phyloP scores from a whole-genome alignment of 179 eudicot species.

The Amaranthus tricolor region DNA sequence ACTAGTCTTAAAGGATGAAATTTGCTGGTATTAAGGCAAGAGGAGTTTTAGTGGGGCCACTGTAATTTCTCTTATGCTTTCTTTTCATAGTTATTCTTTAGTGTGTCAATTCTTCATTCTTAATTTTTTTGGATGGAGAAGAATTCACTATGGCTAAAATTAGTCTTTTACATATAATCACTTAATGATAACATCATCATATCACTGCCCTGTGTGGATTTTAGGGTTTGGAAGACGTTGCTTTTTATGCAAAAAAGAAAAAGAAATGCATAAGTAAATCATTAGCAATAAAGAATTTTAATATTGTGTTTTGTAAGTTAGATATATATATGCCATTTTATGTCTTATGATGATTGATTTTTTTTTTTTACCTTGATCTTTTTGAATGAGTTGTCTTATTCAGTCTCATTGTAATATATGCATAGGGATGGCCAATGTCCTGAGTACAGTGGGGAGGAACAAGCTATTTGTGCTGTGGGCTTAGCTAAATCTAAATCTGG shows the following conservation, averaged over 20 bases:
- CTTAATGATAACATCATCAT: neutral
- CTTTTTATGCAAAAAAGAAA: neutral
- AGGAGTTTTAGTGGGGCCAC: neutral
- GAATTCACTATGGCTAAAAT: neutral
- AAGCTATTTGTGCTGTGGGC: conserved; percentile 98
- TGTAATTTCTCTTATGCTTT: neutral
- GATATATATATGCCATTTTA: neutral
- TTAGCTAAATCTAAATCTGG: conserved; percentile 84
- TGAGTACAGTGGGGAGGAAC: conserved; percentile 93
- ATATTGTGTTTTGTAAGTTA: neutral
- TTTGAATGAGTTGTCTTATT: conserved; percentile 10
- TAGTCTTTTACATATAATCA: neutral
- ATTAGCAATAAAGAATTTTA: no score
- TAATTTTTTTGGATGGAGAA: neutral
- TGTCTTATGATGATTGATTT: neutral
- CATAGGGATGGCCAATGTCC: conserved; percentile 98
- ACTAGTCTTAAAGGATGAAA: neutral
- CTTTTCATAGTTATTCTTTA: neutral
- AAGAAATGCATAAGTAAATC: neutral
- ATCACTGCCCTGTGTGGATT: neutral
- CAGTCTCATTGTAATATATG: conserved; percentile 16
- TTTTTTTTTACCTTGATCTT: conserved; percentile 10
- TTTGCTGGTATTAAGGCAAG: neutral
- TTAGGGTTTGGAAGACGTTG: neutral
- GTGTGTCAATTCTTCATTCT: neutral